phyloP scores from a whole-genome alignment of 352 stramenopile genomes.

The Globisporangium cystogenes region DNA sequence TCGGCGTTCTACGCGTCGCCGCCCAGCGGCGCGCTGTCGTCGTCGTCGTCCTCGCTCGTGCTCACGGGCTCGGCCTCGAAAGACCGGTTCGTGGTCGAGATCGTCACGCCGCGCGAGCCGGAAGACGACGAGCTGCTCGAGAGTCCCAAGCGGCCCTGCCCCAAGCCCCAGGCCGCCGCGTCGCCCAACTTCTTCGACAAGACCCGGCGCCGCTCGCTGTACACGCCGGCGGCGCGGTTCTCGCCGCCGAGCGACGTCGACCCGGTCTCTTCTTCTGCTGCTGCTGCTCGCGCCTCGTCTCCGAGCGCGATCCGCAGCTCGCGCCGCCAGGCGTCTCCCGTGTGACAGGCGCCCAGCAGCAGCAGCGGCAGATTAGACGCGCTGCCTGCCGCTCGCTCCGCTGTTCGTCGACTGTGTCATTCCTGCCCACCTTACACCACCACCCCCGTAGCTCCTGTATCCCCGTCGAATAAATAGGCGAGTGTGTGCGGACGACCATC shows the following conservation, averaged over 20 bases:
- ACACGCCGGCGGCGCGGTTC: neutral
- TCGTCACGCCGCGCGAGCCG: slow-evolving; percentile 5
- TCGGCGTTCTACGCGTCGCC: slow-evolving; percentile 7
- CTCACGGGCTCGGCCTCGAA: neutral
- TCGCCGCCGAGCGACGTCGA: neutral
- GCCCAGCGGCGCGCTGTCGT: slow-evolving; percentile 1
- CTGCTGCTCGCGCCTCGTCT: neutral
- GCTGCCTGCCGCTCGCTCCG: neutral
- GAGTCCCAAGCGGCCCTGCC: neutral
- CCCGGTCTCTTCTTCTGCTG: neutral
- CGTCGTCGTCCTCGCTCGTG: neutral
- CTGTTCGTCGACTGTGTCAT: neutral
- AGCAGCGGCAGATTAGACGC: neutral
- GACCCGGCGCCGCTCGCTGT: neutral
- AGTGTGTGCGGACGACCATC: no score
- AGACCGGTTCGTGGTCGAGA: slow-evolving; percentile 9
- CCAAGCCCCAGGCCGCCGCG: slow-evolving; percentile 1
- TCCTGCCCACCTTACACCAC: neutral
- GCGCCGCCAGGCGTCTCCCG: slow-evolving; percentile 5
- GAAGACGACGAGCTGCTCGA: slow-evolving; percentile 14
- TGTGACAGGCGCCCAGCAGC: no score
- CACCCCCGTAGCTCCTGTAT: neutral
- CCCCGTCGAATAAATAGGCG: slow-evolving; percentile 2
- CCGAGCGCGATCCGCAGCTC: neutral
- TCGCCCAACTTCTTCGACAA: slow-evolving; percentile 8